Base-by-base conservation (phyloP, 1,284 basidiomycete genomes). In the Kalmanozyma brasiliensis region DNA sequence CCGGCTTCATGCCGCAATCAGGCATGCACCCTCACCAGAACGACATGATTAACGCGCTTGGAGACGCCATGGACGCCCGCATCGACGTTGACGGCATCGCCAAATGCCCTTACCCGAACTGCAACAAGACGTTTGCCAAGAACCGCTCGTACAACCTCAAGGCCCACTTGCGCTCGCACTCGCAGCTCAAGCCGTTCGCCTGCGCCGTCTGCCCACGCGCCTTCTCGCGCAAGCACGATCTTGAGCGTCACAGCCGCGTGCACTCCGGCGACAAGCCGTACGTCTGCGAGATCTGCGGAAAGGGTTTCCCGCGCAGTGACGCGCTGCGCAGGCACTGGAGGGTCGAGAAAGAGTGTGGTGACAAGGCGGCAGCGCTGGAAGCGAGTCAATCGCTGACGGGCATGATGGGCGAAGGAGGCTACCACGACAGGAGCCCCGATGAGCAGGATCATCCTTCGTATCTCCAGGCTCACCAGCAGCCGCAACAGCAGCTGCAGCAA, bases 221-320 rank as follows among this genome's bases (percentile, higher is more conserved):
- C 10, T 81, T 81, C 44, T 72, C 71, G 33, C 67, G 79, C 24
- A 81, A 79, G 52, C 79, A 81, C 59, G 79, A 81, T 49, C 56
- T 81, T 33, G 79, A 80, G 60, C 53, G 79, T 20, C 79, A 81
- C 51, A 74, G 78, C 17, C 70, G 79, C 9, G 78, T 80, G 2
- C 79, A 80, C 41, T 78, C 77, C 16, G 80, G 80, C 34, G 80
- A 82, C 56, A 78, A 78, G 53, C 80, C 80, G 16, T 82, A 82
- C 48, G 61, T 81, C 2, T 82, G 80, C 58, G 67, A 77, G 26
- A 73, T 72, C 34, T 82, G 80, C 62, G 65, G 74, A 16, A 78
- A 78, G 42, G 80, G 77, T 8, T 82, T 82, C 51, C 80, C 80
- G 1, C 57, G 80, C 14, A 78, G 74, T 42, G 80, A 82, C 48